Evolutionary conservation across 306 rosid species (phyloP).

Genomic region (Trichosanthes cucumerina): DNA sequence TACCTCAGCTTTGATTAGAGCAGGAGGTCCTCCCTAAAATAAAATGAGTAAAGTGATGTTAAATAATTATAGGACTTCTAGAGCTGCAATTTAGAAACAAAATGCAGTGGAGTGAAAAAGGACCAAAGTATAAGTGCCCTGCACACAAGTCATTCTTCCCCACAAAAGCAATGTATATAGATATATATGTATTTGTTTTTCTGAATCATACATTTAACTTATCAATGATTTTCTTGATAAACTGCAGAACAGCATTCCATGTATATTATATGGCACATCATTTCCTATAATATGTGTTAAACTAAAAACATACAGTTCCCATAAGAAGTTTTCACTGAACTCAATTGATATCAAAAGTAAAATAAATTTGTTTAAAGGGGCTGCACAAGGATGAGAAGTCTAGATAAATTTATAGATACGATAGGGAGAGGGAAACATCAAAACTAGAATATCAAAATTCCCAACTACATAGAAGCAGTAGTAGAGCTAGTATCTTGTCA

Average conservation of each 20-base stretch:
- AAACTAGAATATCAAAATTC: background rate
- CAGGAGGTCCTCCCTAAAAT: constrained; percentile 69
- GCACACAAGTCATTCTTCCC: background rate
- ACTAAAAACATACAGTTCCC: background rate
- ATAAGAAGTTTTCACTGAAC: background rate
- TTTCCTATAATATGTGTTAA: background rate
- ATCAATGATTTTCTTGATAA: background rate
- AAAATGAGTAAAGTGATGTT: background rate
- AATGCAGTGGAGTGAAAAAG: background rate
- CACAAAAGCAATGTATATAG: no score
- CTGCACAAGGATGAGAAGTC: background rate
- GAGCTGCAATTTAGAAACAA: background rate
- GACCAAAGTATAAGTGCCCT: background rate
- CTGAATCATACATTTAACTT: background rate
- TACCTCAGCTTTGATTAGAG: constrained; percentile 75
- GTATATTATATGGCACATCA: background rate
- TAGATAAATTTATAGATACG: background rate
- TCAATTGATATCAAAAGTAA: background rate
- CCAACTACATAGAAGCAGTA: constrained; percentile 1
- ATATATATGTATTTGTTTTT: background rate
- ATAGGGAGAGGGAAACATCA: background rate
- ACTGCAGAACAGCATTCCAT: background rate
- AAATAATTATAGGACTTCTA: background rate
- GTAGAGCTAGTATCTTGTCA: background rate
- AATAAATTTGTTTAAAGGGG: background rate